Evolutionary conservation across 345 rosid genomes (phyloP), one percentile per base, ranked within the genome.

Genomic region (Eucalyptus cloeziana): DNA sequence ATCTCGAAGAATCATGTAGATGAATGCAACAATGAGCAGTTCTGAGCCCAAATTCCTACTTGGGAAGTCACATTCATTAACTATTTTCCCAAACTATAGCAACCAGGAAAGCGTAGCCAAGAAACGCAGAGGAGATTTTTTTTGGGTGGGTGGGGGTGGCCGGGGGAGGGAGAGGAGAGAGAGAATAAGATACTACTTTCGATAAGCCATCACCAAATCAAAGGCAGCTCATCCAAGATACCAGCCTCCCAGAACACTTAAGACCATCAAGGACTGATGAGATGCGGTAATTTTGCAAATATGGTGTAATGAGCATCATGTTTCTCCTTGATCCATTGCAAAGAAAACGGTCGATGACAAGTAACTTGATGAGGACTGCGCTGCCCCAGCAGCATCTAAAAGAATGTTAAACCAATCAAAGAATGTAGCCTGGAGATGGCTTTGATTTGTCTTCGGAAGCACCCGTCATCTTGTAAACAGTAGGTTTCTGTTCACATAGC

Each of bases 401-500:
- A 62, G 81, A 87, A 87, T 60, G 54, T 27, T 44, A 47, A 40
- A 86, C 44, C 31, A 49, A 85, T 86, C 40, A 88, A 88, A 88
- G 60, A 88, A 88, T 60, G 52, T 11, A 43, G 54, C 86, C 85
- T 44, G 13, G 52, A 52, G 19, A 50, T 49, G 60, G 86, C 67
- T 49, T 49, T 60, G 76, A 44, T 10, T 19, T 71, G 81, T 71
- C 44, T 62, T 44, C 14, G 49, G 31, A 86, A 69, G 56, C 50
- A 21, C 40, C 19, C 56, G 87, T 91, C 88, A 96, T 92, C 94
- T 94, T 3, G 97, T 89, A 89, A 97, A 96, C 51, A 96, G 95
- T 71, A 92, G 93, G 89, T 86, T 93, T 93, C 95, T 91, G 49
- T 94, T 94, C 86, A 95, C 87, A 91, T 95, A 88, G 93, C 99